A percentile compares a stretch with the other conserved stretches of the same genome.
Conservation (phyloP, 441 rosid species). For the Adansonia rubrostipa region DNA sequence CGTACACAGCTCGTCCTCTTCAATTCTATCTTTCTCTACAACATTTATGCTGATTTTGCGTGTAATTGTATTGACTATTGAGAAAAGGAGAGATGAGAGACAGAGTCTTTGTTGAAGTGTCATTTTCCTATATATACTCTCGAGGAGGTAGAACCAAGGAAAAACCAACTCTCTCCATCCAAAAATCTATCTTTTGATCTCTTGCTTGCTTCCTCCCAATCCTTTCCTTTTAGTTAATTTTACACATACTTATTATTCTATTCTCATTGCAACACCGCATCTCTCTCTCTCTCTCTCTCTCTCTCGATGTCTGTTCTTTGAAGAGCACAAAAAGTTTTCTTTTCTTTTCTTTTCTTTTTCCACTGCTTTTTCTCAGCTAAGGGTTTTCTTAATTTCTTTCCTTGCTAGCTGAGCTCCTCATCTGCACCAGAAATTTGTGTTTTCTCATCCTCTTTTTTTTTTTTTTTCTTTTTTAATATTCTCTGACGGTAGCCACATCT, state of each 20-base stretch:
- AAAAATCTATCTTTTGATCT: constrained; percentile 1
- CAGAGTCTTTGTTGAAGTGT: constrained; percentile 38
- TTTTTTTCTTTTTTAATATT: background rate
- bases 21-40: constrained; percentile 1
- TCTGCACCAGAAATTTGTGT: background rate
- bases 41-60: constrained; percentile 15
- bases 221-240: background rate
- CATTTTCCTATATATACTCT: constrained; percentile 47
- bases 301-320: constrained; percentile 25
- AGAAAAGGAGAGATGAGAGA: constrained; percentile 29
- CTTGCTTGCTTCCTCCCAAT: background rate
- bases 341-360: background rate
- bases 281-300: constrained; percentile 16
- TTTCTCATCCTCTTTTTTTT: background rate
- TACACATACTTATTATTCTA: constrained; percentile 5
- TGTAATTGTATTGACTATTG: constrained; percentile 34
- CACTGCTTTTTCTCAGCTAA: background rate
- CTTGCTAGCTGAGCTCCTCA: background rate
- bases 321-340: background rate
- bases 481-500: background rate
- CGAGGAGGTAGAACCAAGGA: constrained; percentile 32
- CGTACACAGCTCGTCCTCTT: no score
- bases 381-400: no score
- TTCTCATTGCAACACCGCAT: constrained; percentile 28
- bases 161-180: constrained; percentile 1